Percentiles rank a stretch among this genome's conserved stretches.
Evolutionary conservation across 2,329 filamentous ascomycete species (phyloP).

Genomic region (Aureobasidium zeae): DNA sequence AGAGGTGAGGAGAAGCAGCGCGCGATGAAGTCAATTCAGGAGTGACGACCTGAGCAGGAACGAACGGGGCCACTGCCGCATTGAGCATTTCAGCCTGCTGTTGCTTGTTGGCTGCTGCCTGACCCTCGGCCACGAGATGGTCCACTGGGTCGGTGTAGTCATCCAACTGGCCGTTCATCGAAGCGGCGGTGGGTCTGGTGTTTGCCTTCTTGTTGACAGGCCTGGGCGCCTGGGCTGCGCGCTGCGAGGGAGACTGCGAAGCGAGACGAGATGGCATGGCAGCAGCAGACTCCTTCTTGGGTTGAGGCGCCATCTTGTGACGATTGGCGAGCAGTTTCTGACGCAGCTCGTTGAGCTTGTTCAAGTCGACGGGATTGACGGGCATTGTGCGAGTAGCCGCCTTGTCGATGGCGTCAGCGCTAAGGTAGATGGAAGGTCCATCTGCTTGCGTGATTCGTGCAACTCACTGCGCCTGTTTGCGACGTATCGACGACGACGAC

Average conservation of each 20-base stretch:
- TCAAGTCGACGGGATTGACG: neutral
- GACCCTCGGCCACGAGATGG: conserved; percentile 22
- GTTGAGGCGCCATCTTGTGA: neutral
- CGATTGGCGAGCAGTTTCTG: conserved; percentile 5
- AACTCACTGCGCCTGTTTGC: conserved; percentile 1
- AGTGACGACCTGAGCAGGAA: neutral
- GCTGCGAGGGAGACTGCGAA: neutral
- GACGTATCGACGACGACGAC: no score
- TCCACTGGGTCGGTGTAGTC: conserved; percentile 18
- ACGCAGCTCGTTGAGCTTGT: conserved; percentile 8
- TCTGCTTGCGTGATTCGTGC: neutral
- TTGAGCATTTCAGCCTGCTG: conserved; percentile 12
- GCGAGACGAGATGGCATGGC: neutral
- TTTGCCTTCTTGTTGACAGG: neutral
- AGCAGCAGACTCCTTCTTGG: neutral
- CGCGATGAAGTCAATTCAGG: neutral
- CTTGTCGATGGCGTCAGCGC: neutral
- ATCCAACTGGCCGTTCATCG: conserved; percentile 6
- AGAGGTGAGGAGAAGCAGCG: neutral
- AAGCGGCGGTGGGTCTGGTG: conserved; percentile 7
- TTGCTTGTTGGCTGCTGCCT: conserved; percentile 20
- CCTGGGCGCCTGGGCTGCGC: neutral
- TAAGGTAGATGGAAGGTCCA: neutral
- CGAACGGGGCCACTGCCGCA: neutral
- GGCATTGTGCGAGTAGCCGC: no score